Conservation (phyloP, 345 rosid species). For the Acer saccharum region DNA sequence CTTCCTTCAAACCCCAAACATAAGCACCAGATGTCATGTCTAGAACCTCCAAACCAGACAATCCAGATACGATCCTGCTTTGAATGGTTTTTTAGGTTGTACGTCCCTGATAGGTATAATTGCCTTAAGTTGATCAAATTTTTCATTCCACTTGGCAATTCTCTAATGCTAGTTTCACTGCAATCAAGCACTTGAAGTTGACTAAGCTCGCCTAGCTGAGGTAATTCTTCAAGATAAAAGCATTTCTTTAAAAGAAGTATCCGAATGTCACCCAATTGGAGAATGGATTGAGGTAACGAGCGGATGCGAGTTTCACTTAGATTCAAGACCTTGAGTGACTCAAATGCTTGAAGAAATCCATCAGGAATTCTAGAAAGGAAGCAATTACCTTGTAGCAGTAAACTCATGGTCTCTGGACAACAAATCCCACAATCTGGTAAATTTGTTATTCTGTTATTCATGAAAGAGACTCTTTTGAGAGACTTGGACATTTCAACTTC, state of each 20-base stretch:
- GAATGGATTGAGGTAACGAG: no score
- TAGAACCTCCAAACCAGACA: slow-evolving; percentile 40
- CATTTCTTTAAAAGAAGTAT: slow-evolving; percentile 28
- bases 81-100: slow-evolving; percentile 32
- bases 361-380: no score
- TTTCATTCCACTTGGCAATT: slow-evolving; percentile 36
- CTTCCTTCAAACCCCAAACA: slow-evolving; percentile 24
- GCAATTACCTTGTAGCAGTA: no score
- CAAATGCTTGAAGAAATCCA: no score
- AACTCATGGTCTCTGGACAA: no score
- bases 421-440: no score
- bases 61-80: slow-evolving; percentile 26
- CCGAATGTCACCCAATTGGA: no score
- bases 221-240: slow-evolving; percentile 29
- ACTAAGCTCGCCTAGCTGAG: slow-evolving; percentile 31
- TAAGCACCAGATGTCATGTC: slow-evolving; percentile 47
- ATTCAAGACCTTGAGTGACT: no score
- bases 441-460: slow-evolving; percentile 29
- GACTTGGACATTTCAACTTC: slow-evolving; percentile 20
- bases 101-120: slow-evolving; percentile 39
- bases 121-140: slow-evolving; percentile 30
- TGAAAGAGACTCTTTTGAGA: slow-evolving; percentile 41
- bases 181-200: slow-evolving; percentile 45
- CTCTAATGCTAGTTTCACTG: slow-evolving; percentile 27
- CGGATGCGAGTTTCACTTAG: no score